These are phyloP conservation scores for Calonectria leucothoes DNA, from an alignment of 2,329 filamentous ascomycete species.

Conservation along the genomic window DNA sequence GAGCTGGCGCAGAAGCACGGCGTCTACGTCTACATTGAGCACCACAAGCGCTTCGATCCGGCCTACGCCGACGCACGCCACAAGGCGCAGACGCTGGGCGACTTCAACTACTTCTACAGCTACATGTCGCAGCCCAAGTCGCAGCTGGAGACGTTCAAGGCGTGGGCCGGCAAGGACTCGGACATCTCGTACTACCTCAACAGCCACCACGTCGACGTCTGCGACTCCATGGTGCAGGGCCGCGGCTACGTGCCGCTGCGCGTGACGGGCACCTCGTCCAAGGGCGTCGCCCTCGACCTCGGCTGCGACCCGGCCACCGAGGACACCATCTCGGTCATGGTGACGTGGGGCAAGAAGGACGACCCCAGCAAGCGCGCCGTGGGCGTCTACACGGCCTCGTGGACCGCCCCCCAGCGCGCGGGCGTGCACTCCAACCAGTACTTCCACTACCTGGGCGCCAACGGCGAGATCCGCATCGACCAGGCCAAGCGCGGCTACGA, in stretches of 20 bases:
- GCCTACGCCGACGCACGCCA: conserved; percentile 90
- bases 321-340: conserved; percentile 91
- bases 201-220: conserved; percentile 92
- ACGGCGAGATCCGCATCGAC: conserved; percentile 89
- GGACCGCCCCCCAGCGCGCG: conserved; percentile 92
- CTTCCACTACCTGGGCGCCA: conserved; percentile 90
- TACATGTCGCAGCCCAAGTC: conserved; percentile 96
- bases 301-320: conserved; percentile 87
- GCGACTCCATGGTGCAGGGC: conserved; percentile 87
- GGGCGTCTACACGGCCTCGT: conserved; percentile 92
- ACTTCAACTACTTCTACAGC: conserved; percentile 98
- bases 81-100: conserved; percentile 80
- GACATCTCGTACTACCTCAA: conserved; percentile 98
- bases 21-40: conserved; percentile 93
- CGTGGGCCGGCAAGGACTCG: conserved; percentile 90
- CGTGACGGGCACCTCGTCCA: conserved; percentile 82
- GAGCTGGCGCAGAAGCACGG: conserved; percentile 77
- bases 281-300: conserved; percentile 80
- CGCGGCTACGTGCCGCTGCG: conserved; percentile 80
- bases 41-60: conserved; percentile 96
- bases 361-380: conserved; percentile 80
- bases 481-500: conserved; percentile 96
- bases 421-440: conserved; percentile 98
- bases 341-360: conserved; percentile 84
- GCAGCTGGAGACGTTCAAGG: conserved; percentile 93